Evolutionary conservation across 2,329 filamentous ascomycete genomes (phyloP).

Genomic region (Tolypocladium album): DNA sequence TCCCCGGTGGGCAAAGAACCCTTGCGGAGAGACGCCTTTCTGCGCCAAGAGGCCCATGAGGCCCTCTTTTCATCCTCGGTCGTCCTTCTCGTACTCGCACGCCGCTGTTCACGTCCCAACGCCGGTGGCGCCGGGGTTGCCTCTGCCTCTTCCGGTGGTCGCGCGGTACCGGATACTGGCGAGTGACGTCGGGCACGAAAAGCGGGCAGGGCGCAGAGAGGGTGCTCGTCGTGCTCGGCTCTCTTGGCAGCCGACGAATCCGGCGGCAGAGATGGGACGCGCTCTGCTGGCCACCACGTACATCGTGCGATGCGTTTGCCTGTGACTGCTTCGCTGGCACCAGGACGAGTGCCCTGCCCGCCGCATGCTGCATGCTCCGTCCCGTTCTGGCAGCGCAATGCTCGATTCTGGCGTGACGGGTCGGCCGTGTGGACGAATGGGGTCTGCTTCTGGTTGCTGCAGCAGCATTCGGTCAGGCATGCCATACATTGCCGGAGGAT

Average conservation of each 20-base stretch:
- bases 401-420: not conserved
- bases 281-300: not conserved
- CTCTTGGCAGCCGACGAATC: not conserved
- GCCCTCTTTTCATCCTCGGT: not conserved
- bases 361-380: not conserved
- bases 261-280: not conserved
- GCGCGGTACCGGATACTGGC: not conserved
- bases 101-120: not conserved
- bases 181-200: not conserved
- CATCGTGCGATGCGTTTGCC: not conserved
- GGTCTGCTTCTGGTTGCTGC: not conserved
- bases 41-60: not conserved
- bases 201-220: not conserved
- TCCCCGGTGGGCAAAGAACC: not conserved
- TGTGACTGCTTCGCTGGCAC: conserved; percentile 7
- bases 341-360: conserved; percentile 3
- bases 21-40: not conserved
- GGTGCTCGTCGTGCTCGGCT: not conserved
- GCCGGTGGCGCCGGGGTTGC: not conserved
- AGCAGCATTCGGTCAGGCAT: not conserved
- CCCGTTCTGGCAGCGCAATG: not conserved
- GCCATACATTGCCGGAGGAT: not conserved
- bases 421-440: not conserved
- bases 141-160: not conserved
- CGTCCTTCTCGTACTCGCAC: not conserved